phyloP scores from a whole-genome alignment of 208 protist species.

The Naegleria fowleri region DNA sequence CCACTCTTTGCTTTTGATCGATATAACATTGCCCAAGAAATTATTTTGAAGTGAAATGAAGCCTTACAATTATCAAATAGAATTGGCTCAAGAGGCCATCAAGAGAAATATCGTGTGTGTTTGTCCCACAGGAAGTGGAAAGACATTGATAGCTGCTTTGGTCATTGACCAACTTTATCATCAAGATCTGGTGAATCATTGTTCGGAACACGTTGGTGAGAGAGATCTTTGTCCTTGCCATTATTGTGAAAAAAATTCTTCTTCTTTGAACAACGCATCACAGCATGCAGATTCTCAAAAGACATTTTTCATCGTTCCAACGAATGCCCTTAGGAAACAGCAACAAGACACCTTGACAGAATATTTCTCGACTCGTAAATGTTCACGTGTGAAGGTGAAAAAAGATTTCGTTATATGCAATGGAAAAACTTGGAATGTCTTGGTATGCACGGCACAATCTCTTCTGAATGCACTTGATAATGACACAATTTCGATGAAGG shows the following conservation, averaged over 20 bases:
- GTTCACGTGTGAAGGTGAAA: neutral
- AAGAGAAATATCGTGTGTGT: neutral
- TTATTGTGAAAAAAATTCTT: too few relatives aligned
- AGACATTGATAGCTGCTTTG: neutral
- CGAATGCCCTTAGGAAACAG: neutral
- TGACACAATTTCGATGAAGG: neutral
- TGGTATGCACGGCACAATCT: neutral
- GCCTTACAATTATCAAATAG: neutral
- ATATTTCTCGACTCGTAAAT: neutral
- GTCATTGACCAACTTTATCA: neutral
- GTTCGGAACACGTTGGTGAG: neutral
- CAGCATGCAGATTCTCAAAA: neutral
- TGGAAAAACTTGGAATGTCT: neutral
- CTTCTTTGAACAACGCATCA: too few relatives aligned
- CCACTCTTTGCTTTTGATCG: too few relatives aligned
- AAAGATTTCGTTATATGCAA: neutral
- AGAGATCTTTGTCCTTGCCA: too few relatives aligned
- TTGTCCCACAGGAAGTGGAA: neutral
- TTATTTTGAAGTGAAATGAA: too few relatives aligned
- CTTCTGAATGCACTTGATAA: neutral
- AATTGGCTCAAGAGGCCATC: neutral
- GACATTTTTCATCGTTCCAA: neutral
- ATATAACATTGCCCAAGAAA: too few relatives aligned
- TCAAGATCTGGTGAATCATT: neutral
- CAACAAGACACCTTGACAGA: neutral